Base-by-base conservation (phyloP, 257 asterid genomes). In the Parsonsia alboflavescens region DNA sequence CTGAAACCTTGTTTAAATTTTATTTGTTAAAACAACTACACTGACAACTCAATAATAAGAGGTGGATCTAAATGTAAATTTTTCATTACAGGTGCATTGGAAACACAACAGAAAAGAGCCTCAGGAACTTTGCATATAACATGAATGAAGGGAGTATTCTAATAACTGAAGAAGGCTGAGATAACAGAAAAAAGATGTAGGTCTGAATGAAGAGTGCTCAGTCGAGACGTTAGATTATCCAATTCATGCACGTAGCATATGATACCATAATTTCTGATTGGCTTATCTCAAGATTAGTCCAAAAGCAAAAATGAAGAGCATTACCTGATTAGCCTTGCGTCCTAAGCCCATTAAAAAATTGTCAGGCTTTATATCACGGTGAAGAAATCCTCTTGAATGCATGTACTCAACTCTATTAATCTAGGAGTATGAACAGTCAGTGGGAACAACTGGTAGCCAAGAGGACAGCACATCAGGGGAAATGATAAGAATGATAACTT, bases 381-480 rank as follows among this genome's bases (percentile, higher is more conserved):
- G 98, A 84, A 93, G 98, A 85, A 93, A 91, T 82, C 97, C 96
- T 85, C 98, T 87, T 19, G 98, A 88, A 73, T 93, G 98, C 92
- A 89, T 86, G 86, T 93, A 91, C 75, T 93, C 97, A 79, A 91
- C 97, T 86, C 98, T 91, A 81, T 91, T 93, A 75, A 93, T 89
- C 97, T 93, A 80, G 16, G 73, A 58, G 83, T 62, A 70, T 19
- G 72, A 80, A 62, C 77, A 57, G 2, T 70, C 26, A 72, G 6
- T 10, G 30, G 30, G 36, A 41, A 44, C 64, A 74, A 44, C 63
- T 78, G 68, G 68, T 59, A 70, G 67, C 79, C 73, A 74, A 56
- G 76, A 68, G 19, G 66, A 77, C 17, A 70, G 49, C 59, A 72
- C 74, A 63, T 62, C 70, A 65, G 6, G 33, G 72, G 75, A 53